Evolutionary conservation across 2,329 filamentous ascomycete genomes (phyloP).

Genomic region (Calonectria hongkongensis): DNA sequence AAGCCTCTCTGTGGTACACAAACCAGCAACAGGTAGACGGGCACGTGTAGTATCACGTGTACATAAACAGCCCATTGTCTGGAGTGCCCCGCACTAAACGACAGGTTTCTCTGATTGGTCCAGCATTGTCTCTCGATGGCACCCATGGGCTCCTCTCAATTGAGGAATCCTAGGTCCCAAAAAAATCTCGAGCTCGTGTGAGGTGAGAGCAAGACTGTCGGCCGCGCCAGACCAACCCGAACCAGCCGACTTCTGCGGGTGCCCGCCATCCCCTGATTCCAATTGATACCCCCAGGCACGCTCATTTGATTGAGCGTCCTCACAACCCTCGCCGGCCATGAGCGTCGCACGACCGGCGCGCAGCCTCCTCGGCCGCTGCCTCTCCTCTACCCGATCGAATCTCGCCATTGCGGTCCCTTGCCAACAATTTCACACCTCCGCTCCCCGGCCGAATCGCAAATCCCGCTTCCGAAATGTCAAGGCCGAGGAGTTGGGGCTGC

Average conservation of each 20-base stretch:
- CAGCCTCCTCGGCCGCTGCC: slow-evolving; percentile 71
- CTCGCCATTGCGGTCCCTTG: slow-evolving; percentile 55
- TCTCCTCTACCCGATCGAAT: slow-evolving; percentile 60
- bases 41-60: slow-evolving; percentile 30
- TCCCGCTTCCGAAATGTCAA: slow-evolving; percentile 73
- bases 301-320: slow-evolving; percentile 31
- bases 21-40: neutral
- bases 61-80: neutral
- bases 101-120: slow-evolving; percentile 46
- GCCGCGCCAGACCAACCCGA: slow-evolving; percentile 41
- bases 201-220: slow-evolving; percentile 44
- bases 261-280: slow-evolving; percentile 33
- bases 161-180: slow-evolving; percentile 53
- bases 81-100: neutral
- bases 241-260: slow-evolving; percentile 36
- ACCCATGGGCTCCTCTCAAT: slow-evolving; percentile 49
- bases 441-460: slow-evolving; percentile 66
- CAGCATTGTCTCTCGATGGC: slow-evolving; percentile 34
- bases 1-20: neutral
- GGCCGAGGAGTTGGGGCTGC: slow-evolving; percentile 71
- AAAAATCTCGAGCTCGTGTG: slow-evolving; percentile 60
- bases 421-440: slow-evolving; percentile 72
- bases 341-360: slow-evolving; percentile 73
- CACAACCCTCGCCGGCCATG: slow-evolving; percentile 64
- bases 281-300: slow-evolving; percentile 35